phyloP scores from a whole-genome alignment of 1,284 basidiomycete species.

The Leccinum subfulvum region DNA sequence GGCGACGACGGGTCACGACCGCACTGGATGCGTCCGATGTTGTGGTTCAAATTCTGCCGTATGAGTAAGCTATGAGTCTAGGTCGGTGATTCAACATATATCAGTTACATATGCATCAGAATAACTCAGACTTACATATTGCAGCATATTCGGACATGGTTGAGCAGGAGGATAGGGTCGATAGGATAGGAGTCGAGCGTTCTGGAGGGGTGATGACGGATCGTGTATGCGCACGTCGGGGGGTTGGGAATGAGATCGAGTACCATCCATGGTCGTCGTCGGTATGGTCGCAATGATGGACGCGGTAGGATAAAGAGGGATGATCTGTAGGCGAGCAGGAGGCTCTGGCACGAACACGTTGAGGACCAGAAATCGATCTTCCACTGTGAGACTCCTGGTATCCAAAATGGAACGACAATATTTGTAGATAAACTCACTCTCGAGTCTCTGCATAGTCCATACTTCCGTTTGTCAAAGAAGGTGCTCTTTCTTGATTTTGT shows the following conservation, averaged over 20 bases:
- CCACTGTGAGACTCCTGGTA: conserved; percentile 47
- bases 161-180: conserved; percentile 10
- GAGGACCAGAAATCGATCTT: conserved; percentile 71
- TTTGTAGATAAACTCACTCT: conserved; percentile 39
- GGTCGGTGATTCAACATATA: too few species aligned
- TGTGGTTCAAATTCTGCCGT: too few species aligned
- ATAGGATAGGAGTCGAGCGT: conserved; percentile 18
- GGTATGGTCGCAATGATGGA: conserved; percentile 5
- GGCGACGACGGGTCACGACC: too few species aligned
- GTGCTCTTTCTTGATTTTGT: conserved; percentile 76
- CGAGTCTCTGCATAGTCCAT: conserved; percentile 57
- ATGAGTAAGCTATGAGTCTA: too few species aligned
- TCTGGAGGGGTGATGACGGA: conserved; percentile 18
- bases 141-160: too few species aligned
- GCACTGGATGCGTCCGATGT: too few species aligned
- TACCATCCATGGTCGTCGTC: background rate
- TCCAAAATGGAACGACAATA: too few species aligned
- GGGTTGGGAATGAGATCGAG: conserved; percentile 6
- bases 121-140: too few species aligned
- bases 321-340: conserved; percentile 47
- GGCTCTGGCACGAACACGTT: conserved; percentile 61
- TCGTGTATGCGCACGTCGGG: background rate
- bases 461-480: conserved; percentile 65
- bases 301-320: conserved; percentile 52
- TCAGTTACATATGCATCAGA: too few species aligned